Percentiles rank a stretch among this genome's conserved stretches.
Conservation (phyloP, 441 rosid species). For the Erodium texanum region DNA sequence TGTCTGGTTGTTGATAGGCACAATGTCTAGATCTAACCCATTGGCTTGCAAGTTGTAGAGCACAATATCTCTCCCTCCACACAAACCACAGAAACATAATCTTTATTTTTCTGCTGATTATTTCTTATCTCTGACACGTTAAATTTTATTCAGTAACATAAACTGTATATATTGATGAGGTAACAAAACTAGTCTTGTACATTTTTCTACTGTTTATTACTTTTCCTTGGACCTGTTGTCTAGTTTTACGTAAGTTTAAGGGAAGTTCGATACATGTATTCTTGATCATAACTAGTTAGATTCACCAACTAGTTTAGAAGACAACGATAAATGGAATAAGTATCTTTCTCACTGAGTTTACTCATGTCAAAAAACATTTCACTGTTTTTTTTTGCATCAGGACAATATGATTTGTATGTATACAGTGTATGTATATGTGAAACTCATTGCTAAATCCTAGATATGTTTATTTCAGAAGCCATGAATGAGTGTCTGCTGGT, state of each 20-base stretch:
- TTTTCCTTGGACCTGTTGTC: too few species aligned
- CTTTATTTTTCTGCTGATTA: neutral
- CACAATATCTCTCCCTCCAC: neutral
- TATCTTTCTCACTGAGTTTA: neutral
- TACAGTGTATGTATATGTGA: neutral
- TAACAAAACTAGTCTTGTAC: too few species aligned
- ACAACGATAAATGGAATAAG: neutral
- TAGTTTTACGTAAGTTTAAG: too few species aligned
- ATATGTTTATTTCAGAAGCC: neutral
- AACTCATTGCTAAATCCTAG: neutral
- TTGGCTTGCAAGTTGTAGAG: neutral
- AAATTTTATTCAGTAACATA: too few species aligned
- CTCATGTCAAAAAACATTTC: neutral
- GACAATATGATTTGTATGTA: neutral
- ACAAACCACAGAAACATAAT: neutral
- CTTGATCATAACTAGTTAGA: too few species aligned
- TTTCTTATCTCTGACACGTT: too few species aligned
- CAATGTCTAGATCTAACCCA: neutral
- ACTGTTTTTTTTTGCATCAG: neutral
- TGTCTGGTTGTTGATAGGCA: neutral
- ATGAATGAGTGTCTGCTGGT: conserved; percentile 7
- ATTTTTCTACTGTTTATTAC: too few species aligned
- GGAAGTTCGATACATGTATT: too few species aligned
- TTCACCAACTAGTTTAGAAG: neutral
- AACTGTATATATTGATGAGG: too few species aligned